A percentile compares a stretch with the other conserved stretches of the same genome.
Evolutionary conservation across 257 asterid genomes (phyloP).

Genomic region (Sherardia arvensis): DNA sequence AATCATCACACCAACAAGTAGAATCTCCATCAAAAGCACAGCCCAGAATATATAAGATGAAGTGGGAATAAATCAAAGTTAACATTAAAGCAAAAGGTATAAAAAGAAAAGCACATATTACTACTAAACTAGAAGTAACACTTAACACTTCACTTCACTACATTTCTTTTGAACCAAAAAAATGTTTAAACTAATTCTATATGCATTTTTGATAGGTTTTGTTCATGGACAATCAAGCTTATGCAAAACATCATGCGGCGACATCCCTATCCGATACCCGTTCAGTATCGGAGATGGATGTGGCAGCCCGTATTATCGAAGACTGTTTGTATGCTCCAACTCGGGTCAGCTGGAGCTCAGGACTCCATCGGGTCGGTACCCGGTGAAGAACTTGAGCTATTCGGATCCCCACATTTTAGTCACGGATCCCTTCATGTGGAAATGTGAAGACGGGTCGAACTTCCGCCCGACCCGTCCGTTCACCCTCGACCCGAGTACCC

Average conservation of each 20-base stretch:
- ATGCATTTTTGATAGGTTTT: constrained; percentile 3
- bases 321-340: constrained; percentile 50
- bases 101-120: constrained; percentile 15
- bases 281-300: constrained; percentile 91
- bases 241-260: constrained; percentile 70
- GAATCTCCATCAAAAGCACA: not conserved
- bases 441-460: constrained; percentile 46
- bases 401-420: constrained; percentile 71
- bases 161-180: not conserved
- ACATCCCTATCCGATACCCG: constrained; percentile 63
- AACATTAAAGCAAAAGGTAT: constrained; percentile 30
- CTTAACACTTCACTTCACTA: not conserved
- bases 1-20: not conserved
- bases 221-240: constrained; percentile 36
- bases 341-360: constrained; percentile 48
- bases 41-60: not conserved
- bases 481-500: constrained; percentile 78
- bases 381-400: constrained; percentile 51
- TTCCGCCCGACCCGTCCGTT: constrained; percentile 74
- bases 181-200: not conserved
- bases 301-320: constrained; percentile 72
- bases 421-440: constrained; percentile 75
- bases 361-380: constrained; percentile 77
- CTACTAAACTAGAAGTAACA: not conserved
- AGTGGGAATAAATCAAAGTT: constrained; percentile 30